Evolutionary conservation across 495 filamentous ascomycete genomes (phyloP).

Genomic region (Aspergillus nanangensis): DNA sequence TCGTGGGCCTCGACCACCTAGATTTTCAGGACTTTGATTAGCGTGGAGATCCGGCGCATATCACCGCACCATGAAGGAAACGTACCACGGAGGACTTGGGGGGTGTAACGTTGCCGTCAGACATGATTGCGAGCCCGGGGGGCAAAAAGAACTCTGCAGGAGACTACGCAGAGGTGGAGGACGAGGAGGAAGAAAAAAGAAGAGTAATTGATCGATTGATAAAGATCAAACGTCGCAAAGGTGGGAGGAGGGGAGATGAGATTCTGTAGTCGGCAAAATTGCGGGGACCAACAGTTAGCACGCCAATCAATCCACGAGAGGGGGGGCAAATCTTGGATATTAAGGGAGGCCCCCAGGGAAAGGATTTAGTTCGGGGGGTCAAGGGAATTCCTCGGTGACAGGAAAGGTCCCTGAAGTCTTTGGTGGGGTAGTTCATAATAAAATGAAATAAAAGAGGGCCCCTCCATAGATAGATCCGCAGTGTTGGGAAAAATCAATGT

Average conservation of each 20-base stretch:
- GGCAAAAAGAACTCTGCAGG: too few species aligned
- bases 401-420: too few species aligned
- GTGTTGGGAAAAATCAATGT: too few species aligned
- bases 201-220: not conserved
- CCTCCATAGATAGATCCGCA: too few species aligned
- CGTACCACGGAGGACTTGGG: slow-evolving; percentile 64
- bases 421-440: too few species aligned
- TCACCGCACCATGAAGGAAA: not conserved
- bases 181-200: slow-evolving; percentile 2
- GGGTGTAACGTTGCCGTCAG: slow-evolving; percentile 51
- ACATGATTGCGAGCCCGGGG: slow-evolving; percentile 47
- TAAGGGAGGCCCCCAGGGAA: too few species aligned
- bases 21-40: slow-evolving; percentile 8
- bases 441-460: too few species aligned
- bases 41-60: not conserved
- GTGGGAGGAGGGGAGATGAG: too few species aligned
- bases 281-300: not conserved
- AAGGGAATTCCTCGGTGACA: too few species aligned
- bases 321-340: not conserved
- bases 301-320: not conserved
- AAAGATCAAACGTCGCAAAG: too few species aligned
- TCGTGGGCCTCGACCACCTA: slow-evolving; percentile 70
- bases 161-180: slow-evolving; percentile 3
- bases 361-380: too few species aligned
- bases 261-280: not conserved